phyloP scores from a whole-genome alignment of 108 stramenopile species.

The Discostella pseudostelligera region DNA sequence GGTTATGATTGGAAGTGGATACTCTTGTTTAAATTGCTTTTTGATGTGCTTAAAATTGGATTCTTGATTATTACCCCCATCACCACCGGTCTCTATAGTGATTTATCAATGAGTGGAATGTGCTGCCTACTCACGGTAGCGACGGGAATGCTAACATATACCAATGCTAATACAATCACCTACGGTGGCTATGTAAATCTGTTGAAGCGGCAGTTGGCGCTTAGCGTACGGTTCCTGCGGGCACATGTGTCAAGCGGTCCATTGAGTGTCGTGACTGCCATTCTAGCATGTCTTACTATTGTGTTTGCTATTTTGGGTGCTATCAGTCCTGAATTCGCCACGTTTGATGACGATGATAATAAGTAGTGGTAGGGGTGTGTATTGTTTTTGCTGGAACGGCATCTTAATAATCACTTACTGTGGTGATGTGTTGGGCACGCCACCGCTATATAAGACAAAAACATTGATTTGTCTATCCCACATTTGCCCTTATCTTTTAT shows the following conservation, averaged over 20 bases:
- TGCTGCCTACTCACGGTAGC: constrained; percentile 42
- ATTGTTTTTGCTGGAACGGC: background rate
- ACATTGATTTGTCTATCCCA: background rate
- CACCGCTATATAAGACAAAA: too few species aligned
- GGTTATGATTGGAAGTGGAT: background rate
- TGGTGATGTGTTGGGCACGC: too few species aligned
- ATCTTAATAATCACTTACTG: too few species aligned
- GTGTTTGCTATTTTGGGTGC: constrained; percentile 29
- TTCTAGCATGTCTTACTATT: constrained; percentile 26
- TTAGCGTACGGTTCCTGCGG: constrained; percentile 25
- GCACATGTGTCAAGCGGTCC: constrained; percentile 25
- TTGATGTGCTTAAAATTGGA: background rate
- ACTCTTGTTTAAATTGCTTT: background rate
- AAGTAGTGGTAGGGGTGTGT: background rate
- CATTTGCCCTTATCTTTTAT: constrained; percentile 7
- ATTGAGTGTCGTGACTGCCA: constrained; percentile 36
- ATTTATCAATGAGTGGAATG: constrained; percentile 43
- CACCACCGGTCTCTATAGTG: background rate
- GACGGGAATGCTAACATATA: constrained; percentile 35
- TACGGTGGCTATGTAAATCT: constrained; percentile 42
- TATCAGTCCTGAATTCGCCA: constrained; percentile 35
- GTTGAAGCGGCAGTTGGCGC: constrained; percentile 23
- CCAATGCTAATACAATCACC: constrained; percentile 39
- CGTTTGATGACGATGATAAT: constrained; percentile 30
- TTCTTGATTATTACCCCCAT: too few species aligned